phyloP scores from a whole-genome alignment of 495 filamentous ascomycete genomes.

The Trichocladium uniseriatum region DNA sequence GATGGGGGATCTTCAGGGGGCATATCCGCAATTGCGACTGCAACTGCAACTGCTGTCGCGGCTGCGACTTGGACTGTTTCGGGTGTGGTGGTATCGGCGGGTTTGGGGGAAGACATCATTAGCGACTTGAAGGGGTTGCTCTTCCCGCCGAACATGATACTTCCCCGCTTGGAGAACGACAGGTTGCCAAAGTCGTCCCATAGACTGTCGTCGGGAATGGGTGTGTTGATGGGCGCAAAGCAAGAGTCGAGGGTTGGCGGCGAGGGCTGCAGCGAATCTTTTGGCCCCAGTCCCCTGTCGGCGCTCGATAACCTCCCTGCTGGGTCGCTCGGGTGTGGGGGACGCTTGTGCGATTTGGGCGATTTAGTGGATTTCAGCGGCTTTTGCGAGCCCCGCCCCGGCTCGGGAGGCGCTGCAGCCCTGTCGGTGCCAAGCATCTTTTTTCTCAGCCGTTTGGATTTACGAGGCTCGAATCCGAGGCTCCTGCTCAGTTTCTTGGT shows the following conservation, averaged over 20 bases:
- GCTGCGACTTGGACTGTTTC: too few relatives aligned
- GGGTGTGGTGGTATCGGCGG: background rate
- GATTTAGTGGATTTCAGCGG: slow-evolving; percentile 10
- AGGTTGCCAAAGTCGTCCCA: slow-evolving; percentile 42
- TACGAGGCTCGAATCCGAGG: slow-evolving; percentile 29
- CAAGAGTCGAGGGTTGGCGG: too few relatives aligned
- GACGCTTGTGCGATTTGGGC: slow-evolving; percentile 15
- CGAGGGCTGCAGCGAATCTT: background rate
- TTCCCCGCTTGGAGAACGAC: slow-evolving; percentile 53
- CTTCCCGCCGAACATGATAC: slow-evolving; percentile 52
- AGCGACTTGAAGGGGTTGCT: slow-evolving; percentile 20
- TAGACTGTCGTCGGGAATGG: slow-evolving; percentile 44
- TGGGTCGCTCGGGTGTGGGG: too few relatives aligned
- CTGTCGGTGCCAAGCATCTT: slow-evolving; percentile 23
- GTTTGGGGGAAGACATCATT: slow-evolving; percentile 2
- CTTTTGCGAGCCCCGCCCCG: slow-evolving; percentile 15
- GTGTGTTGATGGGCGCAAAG: slow-evolving; percentile 41
- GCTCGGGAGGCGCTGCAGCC: slow-evolving; percentile 11
- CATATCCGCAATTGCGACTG: background rate
- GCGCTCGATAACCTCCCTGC: slow-evolving; percentile 10
- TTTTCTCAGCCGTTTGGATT: slow-evolving; percentile 27
- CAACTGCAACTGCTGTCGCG: background rate
- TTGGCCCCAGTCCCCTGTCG: slow-evolving; percentile 1
- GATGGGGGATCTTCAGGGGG: background rate
- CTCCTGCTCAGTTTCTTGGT: slow-evolving; percentile 25